Evolutionary conservation across 495 filamentous ascomycete species (phyloP), one percentile per base, ranked within the genome.

Genomic region (Xylaria sp.): DNA sequence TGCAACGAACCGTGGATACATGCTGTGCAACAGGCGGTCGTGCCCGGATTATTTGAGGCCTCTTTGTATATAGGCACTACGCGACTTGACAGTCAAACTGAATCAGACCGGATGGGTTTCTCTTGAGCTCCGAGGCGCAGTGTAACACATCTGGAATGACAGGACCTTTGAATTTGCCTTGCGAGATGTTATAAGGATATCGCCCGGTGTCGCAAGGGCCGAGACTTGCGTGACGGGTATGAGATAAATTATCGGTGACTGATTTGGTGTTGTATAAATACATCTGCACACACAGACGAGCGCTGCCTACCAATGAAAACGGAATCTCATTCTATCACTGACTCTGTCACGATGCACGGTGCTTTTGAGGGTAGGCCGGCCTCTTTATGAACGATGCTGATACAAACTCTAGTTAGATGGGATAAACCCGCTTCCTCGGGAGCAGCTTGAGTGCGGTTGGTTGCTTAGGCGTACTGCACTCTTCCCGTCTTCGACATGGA

Each of bases 111-210:
- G 46, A 26, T 43, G 33, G 9, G 35, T 12, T 44, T 63, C 31
- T 31, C 58, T n/a, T n/a, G 12, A 11, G 17, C 31, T 53, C 44
- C 48, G 48, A 55, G n/a, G 48, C 12, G 46, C 21, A 35, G 59
- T 63, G 68, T 70, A 44, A 55, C 68, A 15, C 37, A 31, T n/a
- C 17, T 62, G 2, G 44, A 69, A 61, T 61, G 57, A 41, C 31
- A 31, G 67, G 43, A 43, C 21, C 40, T 52, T 12, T 12, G 12
- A 55, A 6, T 2, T 2, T 40, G n/a, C 19, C 5, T 46, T 52
- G 11, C 24, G 31, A 5, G 33, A 59, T 11, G 29, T 6, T 59
- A 14, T 59, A n/a, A 37, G 31, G 35, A 11, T 41, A 17, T 61
- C 58, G 35, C 11, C 19, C 58, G 8, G 35, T 63, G 17, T 12